Conservation (phyloP, 1,139 yeast genomes). For the Hyphopichia wangnamkhiaoensis region DNA sequence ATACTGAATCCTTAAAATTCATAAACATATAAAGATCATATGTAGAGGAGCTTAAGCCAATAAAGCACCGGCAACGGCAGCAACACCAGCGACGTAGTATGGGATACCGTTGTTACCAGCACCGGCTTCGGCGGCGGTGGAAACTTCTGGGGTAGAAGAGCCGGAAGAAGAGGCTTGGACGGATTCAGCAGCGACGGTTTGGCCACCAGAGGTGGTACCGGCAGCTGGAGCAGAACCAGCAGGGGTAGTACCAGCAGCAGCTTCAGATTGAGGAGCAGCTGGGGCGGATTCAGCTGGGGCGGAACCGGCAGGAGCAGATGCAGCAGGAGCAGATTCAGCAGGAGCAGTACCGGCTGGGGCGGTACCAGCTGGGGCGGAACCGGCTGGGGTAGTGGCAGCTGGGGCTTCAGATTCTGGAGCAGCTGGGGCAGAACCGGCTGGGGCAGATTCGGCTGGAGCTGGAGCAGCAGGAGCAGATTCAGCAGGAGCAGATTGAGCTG, state of each 20-base stretch:
- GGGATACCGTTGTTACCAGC: conserved; percentile 7
- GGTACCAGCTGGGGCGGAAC: conserved; percentile 6
- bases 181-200: conserved; percentile 11
- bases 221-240: conserved; percentile 4
- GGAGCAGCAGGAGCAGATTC: conserved; percentile 13
- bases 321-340: conserved; percentile 1
- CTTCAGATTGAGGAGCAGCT: conserved; percentile 11
- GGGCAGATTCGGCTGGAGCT: conserved; percentile 10
- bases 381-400: conserved; percentile 10
- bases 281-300: conserved; percentile 10
- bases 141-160: conserved; percentile 10
- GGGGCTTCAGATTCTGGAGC: conserved; percentile 8
- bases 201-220: background rate
- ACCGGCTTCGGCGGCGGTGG: conserved; percentile 10
- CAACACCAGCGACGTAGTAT: conserved; percentile 5
- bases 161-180: conserved; percentile 2
- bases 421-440: conserved; percentile 12
- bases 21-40: background rate
- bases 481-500: conserved; percentile 16
- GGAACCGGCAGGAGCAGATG: conserved; percentile 7
- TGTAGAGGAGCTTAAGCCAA: conserved; percentile 4
- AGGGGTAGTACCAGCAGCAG: conserved; percentile 5
- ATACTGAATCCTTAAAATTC: too few relatives aligned
- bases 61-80: conserved; percentile 7
- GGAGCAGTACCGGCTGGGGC: conserved; percentile 1